phyloP scores from a whole-genome alignment of 1,284 basidiomycete species.

The Irpex lacteus region DNA sequence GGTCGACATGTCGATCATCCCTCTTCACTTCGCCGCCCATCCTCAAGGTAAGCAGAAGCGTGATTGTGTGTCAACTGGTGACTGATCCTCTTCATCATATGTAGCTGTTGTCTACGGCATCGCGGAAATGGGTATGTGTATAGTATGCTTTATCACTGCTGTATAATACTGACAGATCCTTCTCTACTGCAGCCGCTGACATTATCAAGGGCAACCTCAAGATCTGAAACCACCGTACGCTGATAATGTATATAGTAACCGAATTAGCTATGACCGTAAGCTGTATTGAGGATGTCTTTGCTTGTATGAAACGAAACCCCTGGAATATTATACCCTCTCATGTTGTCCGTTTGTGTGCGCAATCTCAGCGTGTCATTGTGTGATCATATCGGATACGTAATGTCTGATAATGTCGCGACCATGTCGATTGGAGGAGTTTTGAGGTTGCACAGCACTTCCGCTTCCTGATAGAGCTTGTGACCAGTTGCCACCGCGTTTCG shows the following conservation, averaged over 20 bases:
- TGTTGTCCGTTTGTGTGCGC: not conserved
- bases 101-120: conserved; percentile 29
- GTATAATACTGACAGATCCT: not conserved
- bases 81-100: not conserved
- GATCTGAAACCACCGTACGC: not conserved
- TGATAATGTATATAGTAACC: not conserved
- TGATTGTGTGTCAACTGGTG: not conserved
- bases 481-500: not conserved
- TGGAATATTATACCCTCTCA: not conserved
- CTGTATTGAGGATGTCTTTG: not conserved
- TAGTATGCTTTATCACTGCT: not conserved
- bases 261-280: not conserved
- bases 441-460: no score
- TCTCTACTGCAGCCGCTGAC: conserved; percentile 23
- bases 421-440: no score
- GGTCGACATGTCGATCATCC: conserved; percentile 32
- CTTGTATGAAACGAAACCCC: not conserved
- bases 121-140: conserved; percentile 28
- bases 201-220: conserved; percentile 29
- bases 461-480: not conserved
- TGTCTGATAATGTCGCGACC: no score
- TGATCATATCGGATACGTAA: no score
- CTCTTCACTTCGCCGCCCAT: conserved; percentile 28
- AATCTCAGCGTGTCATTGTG: not conserved
- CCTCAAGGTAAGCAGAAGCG: conserved; percentile 23